These are phyloP conservation scores for Herpetomonas tarakana DNA, from an alignment of 208 protist genomes.

Conservation along the genomic window DNA sequence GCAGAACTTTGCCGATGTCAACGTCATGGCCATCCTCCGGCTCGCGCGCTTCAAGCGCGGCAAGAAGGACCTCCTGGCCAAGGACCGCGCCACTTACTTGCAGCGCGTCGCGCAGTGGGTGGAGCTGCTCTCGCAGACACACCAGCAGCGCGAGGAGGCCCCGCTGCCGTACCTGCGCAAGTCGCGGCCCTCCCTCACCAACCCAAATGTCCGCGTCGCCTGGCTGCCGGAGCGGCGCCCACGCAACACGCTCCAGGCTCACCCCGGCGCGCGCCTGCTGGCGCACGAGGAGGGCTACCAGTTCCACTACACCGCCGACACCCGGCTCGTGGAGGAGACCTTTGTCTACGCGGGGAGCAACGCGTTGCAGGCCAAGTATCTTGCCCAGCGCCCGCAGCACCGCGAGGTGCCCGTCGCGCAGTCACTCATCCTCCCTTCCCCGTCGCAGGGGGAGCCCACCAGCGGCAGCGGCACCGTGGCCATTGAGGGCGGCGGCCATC, in stretches of 20 bases:
- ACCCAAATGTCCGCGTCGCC: slow-evolving; percentile 76
- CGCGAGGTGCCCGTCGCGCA: slow-evolving; percentile 52
- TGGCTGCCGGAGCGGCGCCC: slow-evolving; percentile 54
- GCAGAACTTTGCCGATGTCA: slow-evolving; percentile 62
- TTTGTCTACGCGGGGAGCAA: slow-evolving; percentile 67
- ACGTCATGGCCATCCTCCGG: slow-evolving; percentile 59
- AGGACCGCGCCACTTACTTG: slow-evolving; percentile 64
- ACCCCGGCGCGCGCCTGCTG: slow-evolving; percentile 41
- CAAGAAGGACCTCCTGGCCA: slow-evolving; percentile 69
- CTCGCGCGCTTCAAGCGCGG: slow-evolving; percentile 64
- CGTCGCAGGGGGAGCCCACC: no score
- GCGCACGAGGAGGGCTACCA: slow-evolving; percentile 68
- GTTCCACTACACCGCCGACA: slow-evolving; percentile 52
- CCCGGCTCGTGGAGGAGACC: slow-evolving; percentile 75
- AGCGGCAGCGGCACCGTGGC: no score
- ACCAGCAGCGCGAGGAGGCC: slow-evolving; percentile 51
- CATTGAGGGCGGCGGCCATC: no score
- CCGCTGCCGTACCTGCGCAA: slow-evolving; percentile 86
- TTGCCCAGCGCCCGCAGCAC: slow-evolving; percentile 72
- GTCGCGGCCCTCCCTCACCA: slow-evolving; percentile 63
- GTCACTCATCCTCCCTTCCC: slow-evolving; percentile 16
- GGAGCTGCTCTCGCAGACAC: slow-evolving; percentile 55
- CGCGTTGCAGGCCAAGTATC: slow-evolving; percentile 59
- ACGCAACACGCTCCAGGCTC: neutral
- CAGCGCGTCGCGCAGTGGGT: slow-evolving; percentile 66